These are phyloP conservation scores for Phytomonas francai DNA, from an alignment of 208 protist species.

Conservation along the genomic window DNA sequence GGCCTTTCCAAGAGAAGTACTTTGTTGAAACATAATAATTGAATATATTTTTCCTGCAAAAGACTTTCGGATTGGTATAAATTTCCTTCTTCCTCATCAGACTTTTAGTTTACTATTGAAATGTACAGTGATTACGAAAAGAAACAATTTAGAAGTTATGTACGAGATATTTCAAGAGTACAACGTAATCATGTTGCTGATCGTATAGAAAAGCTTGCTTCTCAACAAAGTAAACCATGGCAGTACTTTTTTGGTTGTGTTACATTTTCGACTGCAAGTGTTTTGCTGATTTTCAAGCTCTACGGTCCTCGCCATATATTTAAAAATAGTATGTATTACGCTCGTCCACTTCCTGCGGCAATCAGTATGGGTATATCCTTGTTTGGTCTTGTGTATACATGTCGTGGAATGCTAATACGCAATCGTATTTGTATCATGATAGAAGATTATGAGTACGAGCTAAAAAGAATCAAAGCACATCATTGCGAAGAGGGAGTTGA, in stretches of 20 bases:
- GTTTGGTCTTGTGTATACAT: conserved; percentile 81
- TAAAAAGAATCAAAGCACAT: conserved; percentile 86
- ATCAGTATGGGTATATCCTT: conserved; percentile 82
- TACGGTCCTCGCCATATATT: conserved; percentile 88
- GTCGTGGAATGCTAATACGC: conserved; percentile 81
- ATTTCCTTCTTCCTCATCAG: conserved; percentile 16
- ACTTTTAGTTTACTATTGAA: conserved; percentile 1
- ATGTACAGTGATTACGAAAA: conserved; percentile 33
- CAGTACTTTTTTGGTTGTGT: conserved; percentile 85
- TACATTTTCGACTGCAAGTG: conserved; percentile 41
- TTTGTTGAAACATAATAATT: conserved; percentile 2
- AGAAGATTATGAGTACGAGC: conserved; percentile 89
- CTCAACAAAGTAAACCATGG: conserved; percentile 54
- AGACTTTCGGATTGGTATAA: neutral
- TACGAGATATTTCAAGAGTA: conserved; percentile 63
- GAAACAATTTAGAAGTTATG: conserved; percentile 62
- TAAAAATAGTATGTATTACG: conserved; percentile 86
- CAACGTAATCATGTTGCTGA: conserved; percentile 69
- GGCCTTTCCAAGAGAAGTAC: neutral
- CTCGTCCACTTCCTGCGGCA: conserved; percentile 70
- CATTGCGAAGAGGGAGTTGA: conserved; percentile 81
- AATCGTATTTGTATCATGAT: conserved; percentile 84
- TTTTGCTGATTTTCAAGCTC: conserved; percentile 65
- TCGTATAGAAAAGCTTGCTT: conserved; percentile 59
- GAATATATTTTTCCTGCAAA: conserved; percentile 2